Percentiles rank a stretch among this genome's conserved stretches.
Evolutionary conservation across 1,284 basidiomycete species (phyloP).

Genomic region (Ceratobasidium sp.): DNA sequence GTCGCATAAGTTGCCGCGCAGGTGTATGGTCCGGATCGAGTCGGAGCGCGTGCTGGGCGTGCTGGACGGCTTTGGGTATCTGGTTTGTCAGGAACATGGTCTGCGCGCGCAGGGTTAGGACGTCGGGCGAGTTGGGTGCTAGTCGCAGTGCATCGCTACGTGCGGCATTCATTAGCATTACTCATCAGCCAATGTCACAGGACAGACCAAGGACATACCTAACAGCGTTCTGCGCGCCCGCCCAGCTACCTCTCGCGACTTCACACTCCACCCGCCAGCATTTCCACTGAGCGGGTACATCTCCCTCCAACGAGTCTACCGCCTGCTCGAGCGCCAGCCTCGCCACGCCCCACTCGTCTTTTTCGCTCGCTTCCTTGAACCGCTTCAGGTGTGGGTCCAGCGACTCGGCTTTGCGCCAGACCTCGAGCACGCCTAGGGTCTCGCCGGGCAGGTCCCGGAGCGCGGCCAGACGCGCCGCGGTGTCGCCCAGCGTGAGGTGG

Average conservation of each 20-base stretch:
- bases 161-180: conserved; percentile 36
- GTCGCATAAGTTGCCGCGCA: conserved; percentile 78
- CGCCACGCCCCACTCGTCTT: conserved; percentile 77
- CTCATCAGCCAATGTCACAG: too few relatives aligned
- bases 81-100: conserved; percentile 83
- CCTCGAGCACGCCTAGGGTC: conserved; percentile 64
- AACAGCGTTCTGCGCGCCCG: conserved; percentile 75
- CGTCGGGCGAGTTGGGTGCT: conserved; percentile 81
- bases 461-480: conserved; percentile 73
- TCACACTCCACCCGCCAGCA: conserved; percentile 84
- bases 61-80: conserved; percentile 77
- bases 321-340: conserved; percentile 72
- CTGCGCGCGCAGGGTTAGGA: conserved; percentile 82
- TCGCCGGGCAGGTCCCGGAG: conserved; percentile 62
- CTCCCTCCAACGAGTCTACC: conserved; percentile 70
- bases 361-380: conserved; percentile 69
- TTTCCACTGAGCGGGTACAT: conserved; percentile 81
- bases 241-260: conserved; percentile 75
- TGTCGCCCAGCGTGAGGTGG: conserved; percentile 79
- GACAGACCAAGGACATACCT: too few relatives aligned
- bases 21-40: conserved; percentile 82
- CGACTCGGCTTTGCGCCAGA: conserved; percentile 71
- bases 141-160: conserved; percentile 79
- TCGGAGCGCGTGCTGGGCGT: conserved; percentile 79
- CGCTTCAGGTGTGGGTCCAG: conserved; percentile 75